Evolutionary conservation across 2,329 filamentous ascomycete genomes (phyloP).

Genomic region (Pseudogymnoascus sp.): DNA sequence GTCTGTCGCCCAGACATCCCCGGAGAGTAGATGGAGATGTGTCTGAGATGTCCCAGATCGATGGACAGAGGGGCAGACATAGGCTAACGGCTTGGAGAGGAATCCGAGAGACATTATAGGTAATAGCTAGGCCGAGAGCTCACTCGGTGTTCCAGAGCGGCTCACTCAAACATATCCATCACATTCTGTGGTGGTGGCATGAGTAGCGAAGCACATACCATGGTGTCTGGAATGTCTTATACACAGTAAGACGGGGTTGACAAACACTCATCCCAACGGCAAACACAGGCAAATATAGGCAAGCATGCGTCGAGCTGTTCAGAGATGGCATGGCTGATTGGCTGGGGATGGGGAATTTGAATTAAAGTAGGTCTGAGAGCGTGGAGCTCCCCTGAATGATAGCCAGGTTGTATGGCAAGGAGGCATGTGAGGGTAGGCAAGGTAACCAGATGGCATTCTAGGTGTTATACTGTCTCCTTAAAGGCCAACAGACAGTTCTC

Average conservation of each 20-base stretch:
- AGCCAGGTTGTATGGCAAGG: not conserved
- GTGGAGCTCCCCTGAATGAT: not conserved
- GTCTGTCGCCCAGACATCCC: not conserved
- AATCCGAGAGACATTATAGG: not conserved
- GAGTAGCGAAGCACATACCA: not conserved
- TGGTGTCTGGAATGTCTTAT: not conserved
- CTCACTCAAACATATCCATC: not conserved
- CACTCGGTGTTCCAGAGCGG: not conserved
- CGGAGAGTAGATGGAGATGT: conserved; percentile 1
- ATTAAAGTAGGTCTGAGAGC: conserved; percentile 3
- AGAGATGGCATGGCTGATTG: not conserved
- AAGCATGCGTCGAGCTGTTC: not conserved
- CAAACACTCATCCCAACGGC: not conserved
- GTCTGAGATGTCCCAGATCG: conserved; percentile 2
- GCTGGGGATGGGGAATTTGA: not conserved
- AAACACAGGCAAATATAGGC: not conserved
- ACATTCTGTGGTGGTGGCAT: not conserved
- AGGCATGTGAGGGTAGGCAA: not conserved
- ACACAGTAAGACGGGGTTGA: not conserved
- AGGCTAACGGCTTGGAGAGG: not conserved
- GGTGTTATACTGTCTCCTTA: not conserved
- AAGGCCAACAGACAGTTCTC: not conserved
- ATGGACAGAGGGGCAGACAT: not conserved
- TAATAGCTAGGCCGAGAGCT: not conserved
- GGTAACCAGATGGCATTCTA: not conserved